Base-by-base conservation (phyloP, 495 filamentous ascomycete species). In the Penicillium malachiteum region DNA sequence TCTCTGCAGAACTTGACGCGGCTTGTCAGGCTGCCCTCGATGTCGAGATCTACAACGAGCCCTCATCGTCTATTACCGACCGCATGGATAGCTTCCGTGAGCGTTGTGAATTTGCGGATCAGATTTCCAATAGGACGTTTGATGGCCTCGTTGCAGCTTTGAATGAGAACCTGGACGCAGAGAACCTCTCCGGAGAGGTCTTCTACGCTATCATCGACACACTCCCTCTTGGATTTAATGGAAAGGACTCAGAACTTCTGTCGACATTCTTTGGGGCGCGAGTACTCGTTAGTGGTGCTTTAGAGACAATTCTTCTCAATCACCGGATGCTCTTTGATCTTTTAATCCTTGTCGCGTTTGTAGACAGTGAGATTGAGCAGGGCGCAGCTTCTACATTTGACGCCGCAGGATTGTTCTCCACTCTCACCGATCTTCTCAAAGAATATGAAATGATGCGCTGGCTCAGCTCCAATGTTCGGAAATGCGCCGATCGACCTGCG, bases 381-480 rank as follows among this genome's bases (percentile, higher is more conserved):
- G 81, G 83, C 31, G 84, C 87, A 30, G 79, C 83, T 12, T 81
- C 84, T 1, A 78, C 75, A 12, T 87, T 93, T 54, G 83, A 91
- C 57, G 79, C 87, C 18, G 79, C 83, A 16, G 71, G 78, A 5
- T 69, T 96, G 1, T 97, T 87, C 64, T 72, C 76, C 31, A 81
- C 82, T 9, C 67, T 96, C 9, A 69, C 95, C 5, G 71, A 77
- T 34, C 77, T 84, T 48, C 76, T 97, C 13, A 80, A 83, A 35
- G 83, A 91, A 62, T 84, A 90, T 57, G 84, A 90, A 50, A 79
- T 97, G 56, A 76, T 96, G 64, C 74, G 72, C 55, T 99, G 93
- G 93, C 81, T 97, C 58, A 81, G 84, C 42, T 84, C 75, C 43
- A 88, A 79, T 54, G 68, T 64, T 14, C 73, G 76, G 21, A 66